Conservation (phyloP, 1,284 basidiomycete species). For the Sanguinoderma infundibulare region DNA sequence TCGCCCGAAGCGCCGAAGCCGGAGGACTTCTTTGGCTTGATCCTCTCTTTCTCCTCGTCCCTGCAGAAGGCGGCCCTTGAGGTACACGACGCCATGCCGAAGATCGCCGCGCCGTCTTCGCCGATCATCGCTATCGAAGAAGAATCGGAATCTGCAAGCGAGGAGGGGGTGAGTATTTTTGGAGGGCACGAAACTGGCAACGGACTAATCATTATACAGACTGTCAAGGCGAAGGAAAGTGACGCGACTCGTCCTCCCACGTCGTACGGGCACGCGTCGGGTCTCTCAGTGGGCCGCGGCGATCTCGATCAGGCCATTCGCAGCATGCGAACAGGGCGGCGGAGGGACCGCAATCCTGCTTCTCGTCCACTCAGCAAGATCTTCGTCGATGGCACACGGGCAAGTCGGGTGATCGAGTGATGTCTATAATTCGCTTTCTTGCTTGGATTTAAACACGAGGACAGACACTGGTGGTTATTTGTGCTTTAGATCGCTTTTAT, state of each 20-base stretch:
- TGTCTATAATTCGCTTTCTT: not conserved
- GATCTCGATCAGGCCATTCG: conserved; percentile 84
- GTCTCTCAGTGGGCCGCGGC: conserved; percentile 67
- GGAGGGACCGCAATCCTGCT: conserved; percentile 54
- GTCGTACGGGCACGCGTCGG: conserved; percentile 47
- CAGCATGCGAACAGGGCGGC: conserved; percentile 73
- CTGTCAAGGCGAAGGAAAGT: conserved; percentile 41
- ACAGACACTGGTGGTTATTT: conserved; percentile 1
- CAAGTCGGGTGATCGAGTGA: conserved; percentile 42
- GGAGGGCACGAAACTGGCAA: no score
- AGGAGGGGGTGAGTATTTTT: conserved; percentile 35
- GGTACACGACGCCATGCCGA: conserved; percentile 59
- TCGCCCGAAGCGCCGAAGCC: conserved; percentile 67
- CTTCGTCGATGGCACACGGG: conserved; percentile 71
- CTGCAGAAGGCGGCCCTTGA: conserved; percentile 84
- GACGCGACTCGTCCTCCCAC: conserved; percentile 33
- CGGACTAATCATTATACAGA: conserved; percentile 32
- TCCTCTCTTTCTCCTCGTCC: conserved; percentile 75
- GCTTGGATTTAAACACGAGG: not conserved
- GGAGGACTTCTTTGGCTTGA: conserved; percentile 80
- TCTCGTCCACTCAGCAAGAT: conserved; percentile 69
- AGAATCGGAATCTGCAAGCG: conserved; percentile 26
- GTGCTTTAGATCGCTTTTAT: conserved; percentile 8
- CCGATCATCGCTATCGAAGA: conserved; percentile 30
- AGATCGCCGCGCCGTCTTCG: conserved; percentile 32